These are phyloP conservation scores for Cynara cardunculus DNA, from an alignment of 129 eudicot genomes.

Conservation along the genomic window DNA sequence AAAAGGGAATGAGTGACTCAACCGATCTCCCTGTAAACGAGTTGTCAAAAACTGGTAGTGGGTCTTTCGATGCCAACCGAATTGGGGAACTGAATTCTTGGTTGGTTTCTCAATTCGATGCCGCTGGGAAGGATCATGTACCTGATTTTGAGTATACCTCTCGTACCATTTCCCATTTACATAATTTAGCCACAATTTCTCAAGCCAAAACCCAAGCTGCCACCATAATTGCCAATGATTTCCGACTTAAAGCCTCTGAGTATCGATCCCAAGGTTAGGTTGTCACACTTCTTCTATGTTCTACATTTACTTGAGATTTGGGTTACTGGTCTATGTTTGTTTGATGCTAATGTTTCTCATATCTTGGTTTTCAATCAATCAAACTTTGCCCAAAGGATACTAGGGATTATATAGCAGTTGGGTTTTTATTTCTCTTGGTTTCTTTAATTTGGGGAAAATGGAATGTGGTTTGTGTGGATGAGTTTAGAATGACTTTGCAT, in stretches of 20 bases:
- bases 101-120: slow-evolving; percentile 78
- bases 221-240: slow-evolving; percentile 76
- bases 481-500: not conserved
- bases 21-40: slow-evolving; percentile 48
- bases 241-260: slow-evolving; percentile 80
- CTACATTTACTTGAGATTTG: not conserved
- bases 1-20: slow-evolving; percentile 49
- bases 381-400: not conserved
- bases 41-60: slow-evolving; percentile 29
- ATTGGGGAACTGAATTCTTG: slow-evolving; percentile 83
- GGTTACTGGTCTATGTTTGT: not conserved
- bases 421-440: no score
- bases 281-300: not conserved
- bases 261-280: slow-evolving; percentile 85
- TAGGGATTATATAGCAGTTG: not conserved
- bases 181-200: slow-evolving; percentile 66
- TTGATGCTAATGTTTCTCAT: not conserved
- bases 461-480: not conserved
- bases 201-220: slow-evolving; percentile 96
- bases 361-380: not conserved
- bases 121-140: slow-evolving; percentile 74
- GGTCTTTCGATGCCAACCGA: slow-evolving; percentile 58
- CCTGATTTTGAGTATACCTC: slow-evolving; percentile 94
- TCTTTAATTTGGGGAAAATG: not conserved
- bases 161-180: slow-evolving; percentile 63